A percentile compares a stretch with the other conserved stretches of the same genome.
Conservation (phyloP, 73 alveolate genomes). For the Paramecium bursaria region DNA sequence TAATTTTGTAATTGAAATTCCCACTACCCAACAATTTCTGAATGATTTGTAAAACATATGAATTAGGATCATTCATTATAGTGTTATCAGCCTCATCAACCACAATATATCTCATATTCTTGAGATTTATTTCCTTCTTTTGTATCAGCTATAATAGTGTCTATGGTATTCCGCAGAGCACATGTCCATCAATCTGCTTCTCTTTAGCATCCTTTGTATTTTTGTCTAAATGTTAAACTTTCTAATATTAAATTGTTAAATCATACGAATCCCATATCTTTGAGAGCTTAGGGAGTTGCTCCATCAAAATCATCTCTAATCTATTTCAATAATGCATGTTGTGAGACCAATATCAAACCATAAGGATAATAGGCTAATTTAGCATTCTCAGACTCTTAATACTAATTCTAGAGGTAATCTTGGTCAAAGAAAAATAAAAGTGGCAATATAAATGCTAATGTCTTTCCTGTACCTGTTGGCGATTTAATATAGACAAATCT, state of each 20-base stretch:
- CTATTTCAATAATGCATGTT: conserved; percentile 34
- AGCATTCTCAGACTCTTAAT: conserved; percentile 2
- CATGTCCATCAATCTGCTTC: conserved; percentile 28
- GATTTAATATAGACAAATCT: conserved; percentile 51
- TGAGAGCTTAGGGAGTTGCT: conserved; percentile 13
- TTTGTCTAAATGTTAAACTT: conserved; percentile 49
- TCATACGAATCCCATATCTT: conserved; percentile 27
- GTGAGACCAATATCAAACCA: conserved; percentile 33
- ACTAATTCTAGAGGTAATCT: conserved; percentile 17
- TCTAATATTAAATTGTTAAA: background rate
- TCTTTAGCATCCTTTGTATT: conserved; percentile 16
- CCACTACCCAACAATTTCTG: background rate
- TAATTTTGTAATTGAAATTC: conserved; percentile 38
- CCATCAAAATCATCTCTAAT: conserved; percentile 31
- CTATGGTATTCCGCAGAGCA: conserved; percentile 52
- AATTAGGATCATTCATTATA: conserved; percentile 23
- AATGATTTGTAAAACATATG: background rate
- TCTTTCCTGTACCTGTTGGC: conserved; percentile 59
- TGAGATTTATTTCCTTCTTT: conserved; percentile 16
- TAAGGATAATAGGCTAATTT: conserved; percentile 36
- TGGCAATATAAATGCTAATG: conserved; percentile 42
- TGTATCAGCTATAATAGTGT: conserved; percentile 2
- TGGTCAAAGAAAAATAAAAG: conserved; percentile 16
- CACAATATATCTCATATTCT: conserved; percentile 15
- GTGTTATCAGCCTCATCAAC: conserved; percentile 63